Percentiles rank a stretch among this genome's conserved stretches.
Evolutionary conservation across 176 grass and related monocot species (phyloP).

Genomic region (Elaeis guineensis): DNA sequence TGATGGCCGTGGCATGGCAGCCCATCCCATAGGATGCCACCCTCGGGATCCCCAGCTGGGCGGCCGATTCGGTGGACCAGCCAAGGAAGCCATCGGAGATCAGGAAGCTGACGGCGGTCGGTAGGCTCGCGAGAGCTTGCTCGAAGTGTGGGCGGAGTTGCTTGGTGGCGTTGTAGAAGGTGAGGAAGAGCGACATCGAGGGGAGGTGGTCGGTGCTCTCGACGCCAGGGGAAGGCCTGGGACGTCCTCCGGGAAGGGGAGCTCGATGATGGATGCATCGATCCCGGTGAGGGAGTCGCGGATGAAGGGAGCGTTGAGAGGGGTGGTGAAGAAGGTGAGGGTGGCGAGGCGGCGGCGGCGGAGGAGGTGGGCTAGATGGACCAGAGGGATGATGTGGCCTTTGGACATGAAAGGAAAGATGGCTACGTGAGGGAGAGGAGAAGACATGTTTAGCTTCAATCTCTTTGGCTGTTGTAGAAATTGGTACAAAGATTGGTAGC

Average conservation of each 20-base stretch:
- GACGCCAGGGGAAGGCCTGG: background rate
- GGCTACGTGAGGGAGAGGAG: conserved; percentile 18
- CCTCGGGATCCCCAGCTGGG: conserved; percentile 26
- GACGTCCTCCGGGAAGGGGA: conserved; percentile 28
- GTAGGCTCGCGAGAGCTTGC: conserved; percentile 1
- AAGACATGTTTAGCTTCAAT: too few species aligned
- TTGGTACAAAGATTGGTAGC: too few species aligned
- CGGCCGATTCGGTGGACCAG: conserved; percentile 33
- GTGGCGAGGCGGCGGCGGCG: conserved; percentile 12
- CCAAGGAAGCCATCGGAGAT: conserved; percentile 25
- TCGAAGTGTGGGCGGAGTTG: conserved; percentile 19
- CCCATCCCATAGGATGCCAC: conserved; percentile 28
- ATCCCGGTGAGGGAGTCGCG: conserved; percentile 24
- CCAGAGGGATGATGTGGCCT: conserved; percentile 31
- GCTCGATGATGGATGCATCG: conserved; percentile 22
- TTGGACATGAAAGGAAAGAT: conserved; percentile 36
- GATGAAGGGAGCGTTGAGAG: conserved; percentile 40
- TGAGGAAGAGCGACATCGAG: conserved; percentile 10
- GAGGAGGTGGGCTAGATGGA: conserved; percentile 21
- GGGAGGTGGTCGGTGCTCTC: conserved; percentile 40
- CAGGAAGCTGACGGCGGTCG: conserved; percentile 9
- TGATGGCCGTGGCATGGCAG: conserved; percentile 11
- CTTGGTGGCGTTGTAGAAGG: conserved; percentile 1
- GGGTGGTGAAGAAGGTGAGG: conserved; percentile 41
- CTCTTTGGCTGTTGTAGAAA: too few species aligned